Percentiles rank a stretch among this genome's conserved stretches.
These are phyloP conservation scores for Gentiana dahurica DNA, from an alignment of 257 asterid species.

Conservation along the genomic window DNA sequence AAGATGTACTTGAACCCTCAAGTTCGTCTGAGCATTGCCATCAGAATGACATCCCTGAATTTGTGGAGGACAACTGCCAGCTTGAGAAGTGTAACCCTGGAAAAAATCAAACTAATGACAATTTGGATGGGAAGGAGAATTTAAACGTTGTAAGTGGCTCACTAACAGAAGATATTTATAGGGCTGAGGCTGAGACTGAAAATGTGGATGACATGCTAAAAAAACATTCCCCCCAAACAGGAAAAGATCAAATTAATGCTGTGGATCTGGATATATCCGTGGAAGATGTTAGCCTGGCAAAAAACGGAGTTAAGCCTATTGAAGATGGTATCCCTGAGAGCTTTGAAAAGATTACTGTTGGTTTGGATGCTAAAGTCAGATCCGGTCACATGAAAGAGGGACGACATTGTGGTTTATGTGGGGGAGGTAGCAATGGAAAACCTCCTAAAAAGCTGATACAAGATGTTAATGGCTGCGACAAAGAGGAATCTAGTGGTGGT, in stretches of 20 bases:
- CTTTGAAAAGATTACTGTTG: conserved; percentile 17
- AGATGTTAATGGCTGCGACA: conserved; percentile 72
- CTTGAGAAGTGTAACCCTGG: no score
- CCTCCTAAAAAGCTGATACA: conserved; percentile 65
- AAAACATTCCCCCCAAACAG: conserved; percentile 18
- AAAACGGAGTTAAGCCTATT: conserved; percentile 28
- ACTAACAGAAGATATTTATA: no score
- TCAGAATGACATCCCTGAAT: not conserved
- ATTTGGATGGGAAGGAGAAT: conserved; percentile 18
- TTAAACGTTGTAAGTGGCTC: no score
- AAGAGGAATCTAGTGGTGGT: conserved; percentile 72
- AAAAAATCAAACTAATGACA: conserved; percentile 22
- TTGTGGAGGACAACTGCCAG: no score
- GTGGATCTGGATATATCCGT: conserved; percentile 18
- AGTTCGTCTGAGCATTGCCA: conserved; percentile 20
- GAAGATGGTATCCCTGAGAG: conserved; percentile 26
- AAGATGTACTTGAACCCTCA: conserved; percentile 25
- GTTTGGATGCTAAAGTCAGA: conserved; percentile 23
- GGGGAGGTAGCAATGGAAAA: conserved; percentile 88
- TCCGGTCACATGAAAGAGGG: conserved; percentile 64
- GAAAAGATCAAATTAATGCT: conserved; percentile 21
- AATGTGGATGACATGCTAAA: conserved; percentile 21
- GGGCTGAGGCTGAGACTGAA: conserved; percentile 21
- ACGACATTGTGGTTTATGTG: conserved; percentile 90
- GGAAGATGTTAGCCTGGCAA: conserved; percentile 16